Base-by-base conservation (phyloP, 2,329 filamentous ascomycete genomes). In the Bipolaris bicolor region DNA sequence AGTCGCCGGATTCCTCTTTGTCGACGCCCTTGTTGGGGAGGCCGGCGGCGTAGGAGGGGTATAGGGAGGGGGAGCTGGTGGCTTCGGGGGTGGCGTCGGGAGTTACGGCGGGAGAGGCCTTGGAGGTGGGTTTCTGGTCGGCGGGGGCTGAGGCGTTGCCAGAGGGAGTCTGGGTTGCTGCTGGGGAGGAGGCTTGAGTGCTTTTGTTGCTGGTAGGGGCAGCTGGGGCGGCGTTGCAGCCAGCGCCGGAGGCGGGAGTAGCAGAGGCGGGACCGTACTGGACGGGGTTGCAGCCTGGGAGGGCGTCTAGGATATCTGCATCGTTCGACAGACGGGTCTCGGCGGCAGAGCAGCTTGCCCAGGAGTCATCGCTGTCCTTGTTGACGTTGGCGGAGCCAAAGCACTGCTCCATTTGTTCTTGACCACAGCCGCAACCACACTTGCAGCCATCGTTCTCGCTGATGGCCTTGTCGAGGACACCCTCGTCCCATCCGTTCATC, bases 281-380 rank as follows among this genome's bases (percentile, higher is more conserved):
- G 26, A 77, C 53, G n/a, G 75, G 73, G 54, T 77, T 77, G 68
- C 75, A 77, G 20, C 75, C 75, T 34, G 75, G 75, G 7, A 77
- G 72, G 51, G 66, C 68, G 13, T 74, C 65, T 5, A 76, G 46
- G 18, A 64, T 60, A 16, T 57, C 46, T 7, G 37, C 36, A 34
- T 67, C 64, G 2, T 70, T 64, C 2, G 59, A 57, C 3, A 41
- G 45, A 46, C 61, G 64, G 13, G 60, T 57, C 1, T 48, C 47
- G 24, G 44, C 63, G 7, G 71, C 72, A 15, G 67, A 51, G 62
- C 75, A 77, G 22, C 59, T 56, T 24, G 67, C 50, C 56, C 70
- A 76, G 7, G 57, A 62, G 3, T 65, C 53, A 39, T 75, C 72
- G 44, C 49, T 50, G 24, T 74, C 66, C 13, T 73, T 65, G 59